Base-by-base conservation (phyloP, 2,329 filamentous ascomycete genomes). In the Diaporthe ilicicola region DNA sequence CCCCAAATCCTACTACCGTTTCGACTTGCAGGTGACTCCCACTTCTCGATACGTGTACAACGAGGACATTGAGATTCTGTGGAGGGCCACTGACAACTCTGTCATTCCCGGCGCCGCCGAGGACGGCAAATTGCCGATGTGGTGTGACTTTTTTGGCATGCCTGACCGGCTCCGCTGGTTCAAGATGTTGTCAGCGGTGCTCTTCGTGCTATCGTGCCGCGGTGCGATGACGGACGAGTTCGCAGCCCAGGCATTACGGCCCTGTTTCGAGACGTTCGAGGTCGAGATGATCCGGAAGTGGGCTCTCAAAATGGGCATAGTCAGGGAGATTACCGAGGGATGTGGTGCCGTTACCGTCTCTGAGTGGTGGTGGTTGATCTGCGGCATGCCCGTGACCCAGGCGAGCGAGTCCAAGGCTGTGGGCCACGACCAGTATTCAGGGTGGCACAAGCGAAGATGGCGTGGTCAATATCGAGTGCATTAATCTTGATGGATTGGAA, bases 301-400 rank as follows among this genome's bases (percentile, higher is more conserved):
- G 91, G 87, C 88, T 4, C 82, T 83, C 72, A 74, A 81, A 27
- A 82, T 87, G 2, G 90, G 89, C 0, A 76, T 91, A 1, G 76
- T 91, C 10, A 79, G 81, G 70, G 79, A 81, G 65, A 79, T 84
- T 44, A 78, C 83, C 22, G 76, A 76, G 56, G 81, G 80, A 56
- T 77, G 73, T 56, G 62, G 74, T 66, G 64, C 51, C 13, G 55
- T 66, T 8, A 71, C 50, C 7, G 85, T 88, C 4, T 82, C 82
- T 29, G 90, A 92, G 78, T 92, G 90, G 90, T 93, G 91, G 91
- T 93, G 90, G 89, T 78, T 91, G 65, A 84, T 86, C 27, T 83
- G 87, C 1, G 86, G 84, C n/a, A 76, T 77, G 64, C 77, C 71
- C 19, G 46, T 72, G 42, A 61, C 62, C 7, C 62, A 71, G 42